phyloP scores from a whole-genome alignment of 129 eudicot genomes.

The Helianthus annuus region DNA sequence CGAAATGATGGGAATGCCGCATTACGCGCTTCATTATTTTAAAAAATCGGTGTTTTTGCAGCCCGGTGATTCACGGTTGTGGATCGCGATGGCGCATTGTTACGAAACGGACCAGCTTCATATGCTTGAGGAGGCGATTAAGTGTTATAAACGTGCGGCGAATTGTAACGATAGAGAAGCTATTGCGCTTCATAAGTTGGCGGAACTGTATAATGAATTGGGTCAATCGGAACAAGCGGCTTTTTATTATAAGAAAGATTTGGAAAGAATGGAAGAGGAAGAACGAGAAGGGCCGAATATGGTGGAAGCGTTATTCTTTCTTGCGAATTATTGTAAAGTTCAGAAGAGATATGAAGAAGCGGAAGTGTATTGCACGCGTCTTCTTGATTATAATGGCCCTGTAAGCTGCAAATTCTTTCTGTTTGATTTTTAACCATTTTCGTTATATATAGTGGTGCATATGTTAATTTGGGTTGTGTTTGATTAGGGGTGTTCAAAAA shows the following conservation, averaged over 20 bases:
- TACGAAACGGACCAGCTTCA: conserved; percentile 78
- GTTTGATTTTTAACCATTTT: neutral
- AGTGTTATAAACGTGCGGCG: conserved; percentile 82
- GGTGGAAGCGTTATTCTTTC: conserved; percentile 80
- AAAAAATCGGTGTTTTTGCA: conserved; percentile 80
- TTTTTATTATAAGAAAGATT: conserved; percentile 77
- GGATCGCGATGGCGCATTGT: conserved; percentile 98
- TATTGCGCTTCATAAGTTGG: conserved; percentile 79
- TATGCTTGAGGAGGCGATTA: conserved; percentile 77
- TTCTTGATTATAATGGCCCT: conserved; percentile 89
- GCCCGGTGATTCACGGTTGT: conserved; percentile 59
- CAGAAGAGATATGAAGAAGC: conserved; percentile 81
- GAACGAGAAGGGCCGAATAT: conserved; percentile 90
- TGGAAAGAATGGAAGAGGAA: conserved; percentile 93
- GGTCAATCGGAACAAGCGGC: conserved; percentile 77
- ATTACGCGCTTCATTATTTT: conserved; percentile 82
- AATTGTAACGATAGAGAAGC: conserved; percentile 92
- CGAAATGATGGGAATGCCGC: conserved; percentile 44
- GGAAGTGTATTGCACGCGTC: conserved; percentile 82
- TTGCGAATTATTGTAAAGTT: conserved; percentile 54
- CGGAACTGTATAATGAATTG: conserved; percentile 65
- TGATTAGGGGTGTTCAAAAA: too few relatives aligned
- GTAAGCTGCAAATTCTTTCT: conserved; percentile 47
- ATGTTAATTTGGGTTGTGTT: neutral
- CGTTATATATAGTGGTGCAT: neutral